Conservation (phyloP, 345 rosid genomes). For the Eucalyptus sp. region DNA sequence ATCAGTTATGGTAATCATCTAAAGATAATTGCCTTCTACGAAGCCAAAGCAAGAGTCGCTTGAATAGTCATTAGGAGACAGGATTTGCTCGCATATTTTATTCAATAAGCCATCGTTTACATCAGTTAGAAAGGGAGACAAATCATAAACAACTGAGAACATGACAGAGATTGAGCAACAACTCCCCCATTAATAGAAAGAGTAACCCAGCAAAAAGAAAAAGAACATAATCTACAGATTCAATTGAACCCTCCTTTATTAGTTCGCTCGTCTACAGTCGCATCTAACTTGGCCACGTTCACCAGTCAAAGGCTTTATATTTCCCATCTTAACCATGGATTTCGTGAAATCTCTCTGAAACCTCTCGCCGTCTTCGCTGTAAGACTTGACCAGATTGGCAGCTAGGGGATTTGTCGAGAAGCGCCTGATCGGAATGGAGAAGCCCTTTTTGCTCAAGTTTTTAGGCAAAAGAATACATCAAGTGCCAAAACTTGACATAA, state of each 20-base stretch:
- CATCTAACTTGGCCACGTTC: not conserved
- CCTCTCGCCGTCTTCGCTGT: not conserved
- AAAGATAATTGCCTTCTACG: not conserved
- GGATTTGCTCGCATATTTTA: not conserved
- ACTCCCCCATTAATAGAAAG: not conserved
- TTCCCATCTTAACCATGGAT: not conserved
- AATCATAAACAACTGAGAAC: not conserved
- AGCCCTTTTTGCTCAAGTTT: not conserved
- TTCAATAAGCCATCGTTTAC: not conserved
- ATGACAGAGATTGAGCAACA: not conserved
- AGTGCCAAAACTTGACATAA: too few species aligned
- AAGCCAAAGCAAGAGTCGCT: not conserved
- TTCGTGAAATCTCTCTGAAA: not conserved
- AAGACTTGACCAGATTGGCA: not conserved
- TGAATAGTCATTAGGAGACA: not conserved
- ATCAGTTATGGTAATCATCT: not conserved
- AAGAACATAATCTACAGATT: not conserved
- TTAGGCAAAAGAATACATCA: too few species aligned
- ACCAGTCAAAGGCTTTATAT: not conserved
- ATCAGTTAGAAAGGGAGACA: not conserved
- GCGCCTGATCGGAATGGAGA: not conserved
- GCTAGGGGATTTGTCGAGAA: not conserved
- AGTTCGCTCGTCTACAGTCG: not conserved
- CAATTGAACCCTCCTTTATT: not conserved
- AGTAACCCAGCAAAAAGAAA: not conserved